Conservation (phyloP, 768 basidiomycete species). For the Ramaria sp. region DNA sequence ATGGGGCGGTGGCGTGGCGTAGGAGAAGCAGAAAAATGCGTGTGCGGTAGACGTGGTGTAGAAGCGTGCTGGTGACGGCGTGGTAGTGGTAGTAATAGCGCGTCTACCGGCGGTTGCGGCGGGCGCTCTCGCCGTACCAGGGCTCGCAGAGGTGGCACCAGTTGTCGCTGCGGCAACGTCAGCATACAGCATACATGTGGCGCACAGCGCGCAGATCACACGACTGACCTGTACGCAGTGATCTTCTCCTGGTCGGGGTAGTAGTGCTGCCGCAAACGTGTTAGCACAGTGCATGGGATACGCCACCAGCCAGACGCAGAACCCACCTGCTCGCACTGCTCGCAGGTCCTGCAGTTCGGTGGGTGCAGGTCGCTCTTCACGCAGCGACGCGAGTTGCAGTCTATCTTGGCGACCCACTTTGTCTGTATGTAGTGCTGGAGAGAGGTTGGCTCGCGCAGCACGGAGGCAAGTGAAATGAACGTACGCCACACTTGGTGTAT, state of each 20-base stretch:
- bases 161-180: not conserved
- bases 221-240: constrained; percentile 18
- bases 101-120: not conserved
- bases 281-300: constrained; percentile 4
- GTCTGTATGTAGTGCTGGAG: constrained; percentile 61
- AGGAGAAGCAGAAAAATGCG: no score
- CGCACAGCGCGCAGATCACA: not conserved
- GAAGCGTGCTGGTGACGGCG: not conserved
- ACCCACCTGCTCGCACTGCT: constrained; percentile 32
- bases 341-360: constrained; percentile 30
- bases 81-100: not conserved
- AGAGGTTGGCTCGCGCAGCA: constrained; percentile 15
- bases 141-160: constrained; percentile 9
- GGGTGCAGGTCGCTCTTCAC: constrained; percentile 30
- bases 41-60: not conserved
- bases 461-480: constrained; percentile 15
- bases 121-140: constrained; percentile 4
- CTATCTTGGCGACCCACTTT: constrained; percentile 37
- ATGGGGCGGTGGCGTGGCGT: not conserved
- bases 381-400: constrained; percentile 41
- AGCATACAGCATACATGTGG: not conserved
- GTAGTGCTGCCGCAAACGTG: constrained; percentile 36
- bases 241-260: constrained; percentile 58
- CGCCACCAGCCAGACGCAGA: not conserved
- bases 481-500: constrained; percentile 51